Conservation (phyloP, 2,329 filamentous ascomycete genomes). For the Calonectria pseudoturangicola region DNA sequence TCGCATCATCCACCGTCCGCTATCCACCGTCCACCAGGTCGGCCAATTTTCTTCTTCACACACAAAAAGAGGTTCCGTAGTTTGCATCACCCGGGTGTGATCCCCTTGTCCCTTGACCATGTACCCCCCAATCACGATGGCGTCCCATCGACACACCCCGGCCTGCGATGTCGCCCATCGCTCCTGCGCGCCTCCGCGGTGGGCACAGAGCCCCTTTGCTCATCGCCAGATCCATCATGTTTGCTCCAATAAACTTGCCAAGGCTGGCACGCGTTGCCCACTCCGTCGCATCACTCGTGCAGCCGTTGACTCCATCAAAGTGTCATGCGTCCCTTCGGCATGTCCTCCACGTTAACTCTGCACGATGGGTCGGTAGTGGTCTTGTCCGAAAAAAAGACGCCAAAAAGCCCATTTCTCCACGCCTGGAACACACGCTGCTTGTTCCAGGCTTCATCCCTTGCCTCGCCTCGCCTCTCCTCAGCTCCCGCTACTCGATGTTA, state of each 20-base stretch:
- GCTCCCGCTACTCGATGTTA: conserved; percentile 14
- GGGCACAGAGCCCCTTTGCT: conserved; percentile 12
- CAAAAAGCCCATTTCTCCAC: conserved; percentile 23
- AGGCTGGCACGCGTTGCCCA: conserved; percentile 46
- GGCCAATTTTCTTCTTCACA: neutral
- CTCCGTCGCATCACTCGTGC: conserved; percentile 43
- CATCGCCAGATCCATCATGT: conserved; percentile 17
- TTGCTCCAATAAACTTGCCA: conserved; percentile 39
- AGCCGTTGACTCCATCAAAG: conserved; percentile 40
- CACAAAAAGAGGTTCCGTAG: conserved; percentile 16
- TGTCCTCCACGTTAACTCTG: conserved; percentile 34
- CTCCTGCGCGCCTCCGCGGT: conserved; percentile 10
- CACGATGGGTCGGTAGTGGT: conserved; percentile 27
- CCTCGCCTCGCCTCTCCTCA: conserved; percentile 23
- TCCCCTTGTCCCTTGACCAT: neutral
- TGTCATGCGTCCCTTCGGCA: conserved; percentile 50
- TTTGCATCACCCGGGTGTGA: conserved; percentile 24
- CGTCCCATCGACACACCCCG: conserved; percentile 21
- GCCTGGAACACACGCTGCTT: conserved; percentile 28
- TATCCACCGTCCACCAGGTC: conserved; percentile 7
- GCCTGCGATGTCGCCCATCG: conserved; percentile 29
- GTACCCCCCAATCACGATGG: conserved; percentile 26
- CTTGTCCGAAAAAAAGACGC: neutral
- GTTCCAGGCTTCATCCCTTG: conserved; percentile 21
- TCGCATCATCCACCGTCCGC: conserved; percentile 17